Percentiles rank a stretch among this genome's conserved stretches.
Conservation (phyloP, 1,139 yeast genomes). For the Candida gigantensis region DNA sequence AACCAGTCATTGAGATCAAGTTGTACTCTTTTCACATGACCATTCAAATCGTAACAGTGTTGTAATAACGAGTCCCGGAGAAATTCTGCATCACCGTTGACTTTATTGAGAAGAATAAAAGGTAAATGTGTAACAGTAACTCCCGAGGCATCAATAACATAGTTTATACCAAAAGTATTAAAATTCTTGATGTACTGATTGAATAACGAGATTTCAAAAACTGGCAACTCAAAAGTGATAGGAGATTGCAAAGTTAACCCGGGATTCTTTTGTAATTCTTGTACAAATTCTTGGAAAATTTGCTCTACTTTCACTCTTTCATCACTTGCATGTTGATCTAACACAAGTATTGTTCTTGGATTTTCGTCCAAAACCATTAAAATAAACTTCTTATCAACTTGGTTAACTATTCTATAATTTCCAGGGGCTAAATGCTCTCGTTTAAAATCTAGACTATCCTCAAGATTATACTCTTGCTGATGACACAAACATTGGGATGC, state of each 20-base stretch:
- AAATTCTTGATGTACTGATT: constrained; percentile 30
- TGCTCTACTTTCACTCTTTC: constrained; percentile 64
- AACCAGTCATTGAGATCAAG: constrained; percentile 19
- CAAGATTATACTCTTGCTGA: constrained; percentile 4
- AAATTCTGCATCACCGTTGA: constrained; percentile 23
- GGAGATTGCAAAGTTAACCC: constrained; percentile 21
- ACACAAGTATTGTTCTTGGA: constrained; percentile 28
- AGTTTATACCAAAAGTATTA: constrained; percentile 36
- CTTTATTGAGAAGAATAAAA: constrained; percentile 29
- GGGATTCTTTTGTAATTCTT: constrained; percentile 3
- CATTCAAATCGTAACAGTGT: constrained; percentile 42
- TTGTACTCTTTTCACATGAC: constrained; percentile 21
- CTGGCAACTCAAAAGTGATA: no score
- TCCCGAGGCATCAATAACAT: constrained; percentile 11
- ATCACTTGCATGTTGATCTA: constrained; percentile 83
- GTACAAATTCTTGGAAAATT: constrained; percentile 35
- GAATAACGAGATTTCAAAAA: constrained; percentile 31
- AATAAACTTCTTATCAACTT: constrained; percentile 63
- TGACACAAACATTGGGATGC: background rate
- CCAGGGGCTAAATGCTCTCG: constrained; percentile 12
- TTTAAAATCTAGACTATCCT: constrained; percentile 6
- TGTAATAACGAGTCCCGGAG: constrained; percentile 39
- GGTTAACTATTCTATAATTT: constrained; percentile 34
- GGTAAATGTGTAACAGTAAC: constrained; percentile 43
- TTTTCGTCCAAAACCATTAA: constrained; percentile 42